Base-by-base conservation (phyloP, 495 filamentous ascomycete genomes). In the Neurospora sp. region DNA sequence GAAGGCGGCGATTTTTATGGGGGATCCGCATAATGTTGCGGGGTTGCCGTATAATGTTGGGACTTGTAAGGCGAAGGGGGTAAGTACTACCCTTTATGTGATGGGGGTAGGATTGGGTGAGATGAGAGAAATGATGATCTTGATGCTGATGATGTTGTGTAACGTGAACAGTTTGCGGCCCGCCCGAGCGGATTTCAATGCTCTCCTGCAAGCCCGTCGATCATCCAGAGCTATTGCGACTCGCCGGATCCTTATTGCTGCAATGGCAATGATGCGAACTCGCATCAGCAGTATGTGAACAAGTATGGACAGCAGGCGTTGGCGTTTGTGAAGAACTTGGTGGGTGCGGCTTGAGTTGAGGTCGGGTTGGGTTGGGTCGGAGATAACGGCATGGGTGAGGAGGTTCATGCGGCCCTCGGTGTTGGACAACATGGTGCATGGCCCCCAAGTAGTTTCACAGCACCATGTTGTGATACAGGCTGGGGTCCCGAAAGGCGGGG, bases 181-280 rank as follows among this genome's bases (percentile, higher is more conserved):
- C 87, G 89, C 37, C 83, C 87, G 0, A 77, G 82, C 16, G 89
- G 88, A 46, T 90, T 88, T 76, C 78, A 75, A 69, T 90, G 89
- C 83, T 83, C 87, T 1, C 82, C 83, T 12, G 88, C 84, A 16
- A 80, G 73, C 74, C 71, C 80, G 3, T 72, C 59, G 73, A 89
- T 86, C 75, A 87, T 91, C 76, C 78, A 90, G 78, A 89, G 86
- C 7, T 91, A 91, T 83, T 91, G 89, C 78, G 89, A 91, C 81
- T 80, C 86, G 18, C 72, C 85, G 2, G 89, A 91, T 76, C 89
- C 89, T 1, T 90, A 89, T 80, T 91, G 89, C 85, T 90, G 89
- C 82, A 90, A 86, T 71, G 89, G 89, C 71, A 90, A 82, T 77
- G 82, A 90, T 77, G 82, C 83, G 6, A 84, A 85, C 72, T 85